Base-by-base conservation (phyloP, 495 filamentous ascomycete genomes). In the Penicillium angulare region DNA sequence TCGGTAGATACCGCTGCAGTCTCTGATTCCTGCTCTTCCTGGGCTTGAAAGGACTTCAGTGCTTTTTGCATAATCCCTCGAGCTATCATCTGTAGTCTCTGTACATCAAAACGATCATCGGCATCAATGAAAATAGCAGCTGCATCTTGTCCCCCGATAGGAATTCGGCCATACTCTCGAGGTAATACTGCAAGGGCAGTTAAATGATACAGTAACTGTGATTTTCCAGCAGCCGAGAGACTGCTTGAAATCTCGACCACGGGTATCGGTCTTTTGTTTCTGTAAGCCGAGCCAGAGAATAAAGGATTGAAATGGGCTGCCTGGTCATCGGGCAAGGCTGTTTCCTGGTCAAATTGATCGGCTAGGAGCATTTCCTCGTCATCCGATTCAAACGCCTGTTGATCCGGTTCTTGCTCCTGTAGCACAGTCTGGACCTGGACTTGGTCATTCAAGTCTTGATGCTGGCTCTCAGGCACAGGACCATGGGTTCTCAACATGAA, bases 91-190 rank as follows among this genome's bases (percentile, higher is more conserved):
- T 59, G 69, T 0, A 93, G 73, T 9, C 83, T 77, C 12, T 76
- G 62, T 9, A 82, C 72, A 24, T 85, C 80, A 53, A 95, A 90
- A 0, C 78, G 78, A 33, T 76, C 75, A 35, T 89, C 84, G 0
- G 84, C 74, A 56, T 96, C 91, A 20, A 96, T 59, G 23, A 91
- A 69, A 3, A 86, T 76, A 2, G 92, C 77, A 2, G 87, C 76
- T 15, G 80, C 78, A 20, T 68, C 63, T 23, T 79, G 74, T n/a
- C 82, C 84, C 27, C 59, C 49, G 3, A 78, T 42, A 4, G 46
- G 17, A 17, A 65, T 22, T n/a, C 57, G 63, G 3, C 66, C 51
- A 38, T 64, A 59, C 3, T 64, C 62, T 1, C 67, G 33, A 2
- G 86, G 79, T 7, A 93, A 70, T 10, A 88, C 68, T 0, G 81